A percentile compares a stretch with the other conserved stretches of the same genome.
These are phyloP conservation scores for Trichoderma gracile DNA, from an alignment of 2,329 filamentous ascomycete species.

Conservation along the genomic window DNA sequence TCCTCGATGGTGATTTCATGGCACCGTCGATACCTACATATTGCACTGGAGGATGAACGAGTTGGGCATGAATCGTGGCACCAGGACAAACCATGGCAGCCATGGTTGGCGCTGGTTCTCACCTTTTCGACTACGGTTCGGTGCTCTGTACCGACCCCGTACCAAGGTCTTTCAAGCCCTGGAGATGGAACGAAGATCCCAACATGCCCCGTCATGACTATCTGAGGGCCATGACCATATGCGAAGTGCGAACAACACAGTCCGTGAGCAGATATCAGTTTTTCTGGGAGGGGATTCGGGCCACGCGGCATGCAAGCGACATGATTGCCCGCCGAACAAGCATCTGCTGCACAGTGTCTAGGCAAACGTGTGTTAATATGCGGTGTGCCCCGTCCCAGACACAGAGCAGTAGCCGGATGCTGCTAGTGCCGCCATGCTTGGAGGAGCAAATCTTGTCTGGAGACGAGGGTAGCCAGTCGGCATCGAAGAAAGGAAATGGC, in stretches of 20 bases:
- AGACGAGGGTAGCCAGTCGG: slow-evolving; percentile 24
- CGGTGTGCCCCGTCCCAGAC: slow-evolving; percentile 14
- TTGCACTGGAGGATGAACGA: neutral
- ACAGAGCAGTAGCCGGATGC: slow-evolving; percentile 4
- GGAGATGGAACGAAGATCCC: neutral
- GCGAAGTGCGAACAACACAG: too few relatives aligned
- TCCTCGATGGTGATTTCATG: neutral
- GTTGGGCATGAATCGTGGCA: neutral
- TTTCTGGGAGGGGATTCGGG: slow-evolving; percentile 9
- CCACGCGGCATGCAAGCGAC: slow-evolving; percentile 24
- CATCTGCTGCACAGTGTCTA: neutral
- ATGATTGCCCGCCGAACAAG: slow-evolving; percentile 15
- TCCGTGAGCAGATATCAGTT: neutral
- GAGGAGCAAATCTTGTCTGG: slow-evolving; percentile 8
- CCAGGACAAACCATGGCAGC: neutral
- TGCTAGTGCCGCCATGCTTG: slow-evolving; percentile 1
- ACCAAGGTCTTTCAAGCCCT: neutral
- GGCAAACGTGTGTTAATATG: slow-evolving; percentile 14
- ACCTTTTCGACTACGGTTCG: neutral
- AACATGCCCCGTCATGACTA: neutral
- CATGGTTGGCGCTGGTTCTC: neutral
- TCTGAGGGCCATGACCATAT: neutral
- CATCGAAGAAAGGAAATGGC: slow-evolving; percentile 23
- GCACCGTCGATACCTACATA: neutral
- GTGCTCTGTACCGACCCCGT: neutral